These are phyloP conservation scores for Metarhizium rileyi DNA, from an alignment of 2,329 filamentous ascomycete species.

Conservation along the genomic window DNA sequence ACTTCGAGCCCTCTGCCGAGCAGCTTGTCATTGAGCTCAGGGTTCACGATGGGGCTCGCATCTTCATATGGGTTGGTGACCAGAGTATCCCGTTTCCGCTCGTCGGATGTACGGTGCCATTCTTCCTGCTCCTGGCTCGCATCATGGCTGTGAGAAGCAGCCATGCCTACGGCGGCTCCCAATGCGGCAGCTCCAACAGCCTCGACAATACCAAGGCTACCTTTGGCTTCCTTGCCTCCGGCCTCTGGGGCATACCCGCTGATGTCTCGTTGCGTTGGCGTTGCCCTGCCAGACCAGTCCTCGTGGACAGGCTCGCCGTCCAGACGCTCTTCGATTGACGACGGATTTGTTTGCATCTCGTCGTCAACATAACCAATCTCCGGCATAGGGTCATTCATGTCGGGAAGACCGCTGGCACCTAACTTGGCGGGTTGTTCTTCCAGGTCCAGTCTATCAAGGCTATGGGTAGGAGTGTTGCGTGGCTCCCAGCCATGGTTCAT, in stretches of 20 bases:
- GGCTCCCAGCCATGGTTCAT: constrained; percentile 42
- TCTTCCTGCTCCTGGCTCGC: constrained; percentile 52
- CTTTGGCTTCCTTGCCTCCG: constrained; percentile 16
- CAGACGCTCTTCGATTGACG: constrained; percentile 66
- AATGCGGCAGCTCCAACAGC: constrained; percentile 45
- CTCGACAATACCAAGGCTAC: constrained; percentile 36
- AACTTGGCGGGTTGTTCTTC: constrained; percentile 43
- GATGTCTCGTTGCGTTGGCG: constrained; percentile 31
- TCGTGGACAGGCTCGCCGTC: constrained; percentile 36
- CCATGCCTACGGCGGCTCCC: constrained; percentile 38
- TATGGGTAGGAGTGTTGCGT: constrained; percentile 47
- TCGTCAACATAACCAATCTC: constrained; percentile 61
- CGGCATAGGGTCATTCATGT: constrained; percentile 60
- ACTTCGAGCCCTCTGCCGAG: constrained; percentile 31
- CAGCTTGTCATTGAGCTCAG: constrained; percentile 40
- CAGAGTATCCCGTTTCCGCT: constrained; percentile 56
- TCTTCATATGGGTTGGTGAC: constrained; percentile 60
- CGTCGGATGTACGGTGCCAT: constrained; percentile 52
- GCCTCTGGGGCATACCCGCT: constrained; percentile 20
- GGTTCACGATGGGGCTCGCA: constrained; percentile 50
- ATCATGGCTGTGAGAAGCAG: constrained; percentile 39
- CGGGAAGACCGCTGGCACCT: constrained; percentile 60
- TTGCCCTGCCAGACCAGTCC: constrained; percentile 46
- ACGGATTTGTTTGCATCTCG: constrained; percentile 77
- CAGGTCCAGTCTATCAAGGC: constrained; percentile 46